phyloP scores from a whole-genome alignment of 1,284 basidiomycete genomes.

The Moniliella sp. region DNA sequence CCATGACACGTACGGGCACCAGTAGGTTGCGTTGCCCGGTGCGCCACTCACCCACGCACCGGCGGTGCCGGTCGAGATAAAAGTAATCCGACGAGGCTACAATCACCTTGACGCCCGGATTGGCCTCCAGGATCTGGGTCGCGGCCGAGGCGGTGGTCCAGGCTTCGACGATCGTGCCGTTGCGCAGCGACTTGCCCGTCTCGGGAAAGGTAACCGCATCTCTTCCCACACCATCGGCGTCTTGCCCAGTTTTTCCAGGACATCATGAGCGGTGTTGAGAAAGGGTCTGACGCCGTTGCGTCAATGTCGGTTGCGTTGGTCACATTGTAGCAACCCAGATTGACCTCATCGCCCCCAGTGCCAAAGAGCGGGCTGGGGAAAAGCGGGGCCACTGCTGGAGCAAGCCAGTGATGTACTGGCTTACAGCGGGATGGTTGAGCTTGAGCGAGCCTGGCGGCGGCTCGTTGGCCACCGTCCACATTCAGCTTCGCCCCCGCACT shows the following conservation, averaged over 20 bases:
- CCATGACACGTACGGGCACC: slow-evolving; percentile 37
- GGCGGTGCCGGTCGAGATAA: slow-evolving; percentile 48
- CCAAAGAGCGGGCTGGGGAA: slow-evolving; percentile 48
- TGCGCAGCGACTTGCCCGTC: slow-evolving; percentile 38
- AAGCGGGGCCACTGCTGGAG: slow-evolving; percentile 28
- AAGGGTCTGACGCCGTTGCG: slow-evolving; percentile 40
- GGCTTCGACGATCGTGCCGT: slow-evolving; percentile 49
- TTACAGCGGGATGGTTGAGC: slow-evolving; percentile 38
- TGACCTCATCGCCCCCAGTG: slow-evolving; percentile 66
- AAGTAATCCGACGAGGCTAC: slow-evolving; percentile 45
- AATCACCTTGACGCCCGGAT: slow-evolving; percentile 45
- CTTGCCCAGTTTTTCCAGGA: slow-evolving; percentile 39
- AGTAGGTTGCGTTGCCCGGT: slow-evolving; percentile 37
- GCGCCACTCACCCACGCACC: slow-evolving; percentile 43
- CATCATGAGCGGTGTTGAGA: slow-evolving; percentile 41
- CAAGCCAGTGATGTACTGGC: slow-evolving; percentile 12
- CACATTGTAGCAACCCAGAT: slow-evolving; percentile 45
- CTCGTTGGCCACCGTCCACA: slow-evolving; percentile 39
- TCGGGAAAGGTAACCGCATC: slow-evolving; percentile 20
- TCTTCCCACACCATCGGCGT: slow-evolving; percentile 53
- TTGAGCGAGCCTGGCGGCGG: slow-evolving; percentile 63
- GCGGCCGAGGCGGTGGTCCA: slow-evolving; percentile 52
- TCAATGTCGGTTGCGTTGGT: slow-evolving; percentile 10
- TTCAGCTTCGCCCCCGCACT: slow-evolving; percentile 46
- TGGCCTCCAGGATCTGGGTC: slow-evolving; percentile 41